phyloP scores from a whole-genome alignment of 495 filamentous ascomycete genomes.

The Hyaloscypha variabilis region DNA sequence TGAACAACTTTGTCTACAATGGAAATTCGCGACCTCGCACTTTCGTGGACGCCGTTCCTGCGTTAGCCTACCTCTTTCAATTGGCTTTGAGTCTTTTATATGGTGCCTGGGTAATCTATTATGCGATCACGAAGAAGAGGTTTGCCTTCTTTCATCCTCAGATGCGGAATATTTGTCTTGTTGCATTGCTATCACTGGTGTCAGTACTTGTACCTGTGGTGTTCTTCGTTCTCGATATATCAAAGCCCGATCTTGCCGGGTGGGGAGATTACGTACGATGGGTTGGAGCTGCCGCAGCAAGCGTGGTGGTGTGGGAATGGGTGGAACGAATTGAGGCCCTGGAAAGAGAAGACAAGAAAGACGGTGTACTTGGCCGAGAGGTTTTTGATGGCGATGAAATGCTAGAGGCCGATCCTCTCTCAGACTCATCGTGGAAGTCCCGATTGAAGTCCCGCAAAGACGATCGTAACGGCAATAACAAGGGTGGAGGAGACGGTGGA shows the following conservation, averaged over 20 bases:
- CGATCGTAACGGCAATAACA: slow-evolving; percentile 6
- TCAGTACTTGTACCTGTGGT: slow-evolving; percentile 88
- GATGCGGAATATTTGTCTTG: slow-evolving; percentile 89
- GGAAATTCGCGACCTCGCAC: slow-evolving; percentile 64
- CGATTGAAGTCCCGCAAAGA: slow-evolving; percentile 13
- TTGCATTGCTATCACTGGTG: slow-evolving; percentile 77
- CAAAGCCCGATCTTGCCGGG: slow-evolving; percentile 80
- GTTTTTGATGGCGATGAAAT: slow-evolving; percentile 98
- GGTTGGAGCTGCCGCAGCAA: slow-evolving; percentile 95
- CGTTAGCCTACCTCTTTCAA: slow-evolving; percentile 92
- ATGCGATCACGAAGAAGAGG: slow-evolving; percentile 86
- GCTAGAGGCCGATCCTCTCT: slow-evolving; percentile 70
- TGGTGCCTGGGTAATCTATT: slow-evolving; percentile 95
- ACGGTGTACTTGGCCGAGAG: slow-evolving; percentile 91
- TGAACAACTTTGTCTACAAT: slow-evolving; percentile 79
- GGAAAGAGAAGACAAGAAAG: slow-evolving; percentile 94
- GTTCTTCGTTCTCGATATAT: slow-evolving; percentile 94
- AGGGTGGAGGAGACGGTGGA: slow-evolving; percentile 17
- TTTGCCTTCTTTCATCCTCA: slow-evolving; percentile 92
- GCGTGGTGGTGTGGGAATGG: slow-evolving; percentile 99
- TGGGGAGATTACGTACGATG: slow-evolving; percentile 98
- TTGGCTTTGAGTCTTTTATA: slow-evolving; percentile 87
- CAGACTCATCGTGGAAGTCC: slow-evolving; percentile 36
- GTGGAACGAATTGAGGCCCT: slow-evolving; percentile 97
- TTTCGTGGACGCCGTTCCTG: slow-evolving; percentile 88